Conservation (phyloP, 2,329 filamentous ascomycete genomes). For the Metarhizium rileyi region DNA sequence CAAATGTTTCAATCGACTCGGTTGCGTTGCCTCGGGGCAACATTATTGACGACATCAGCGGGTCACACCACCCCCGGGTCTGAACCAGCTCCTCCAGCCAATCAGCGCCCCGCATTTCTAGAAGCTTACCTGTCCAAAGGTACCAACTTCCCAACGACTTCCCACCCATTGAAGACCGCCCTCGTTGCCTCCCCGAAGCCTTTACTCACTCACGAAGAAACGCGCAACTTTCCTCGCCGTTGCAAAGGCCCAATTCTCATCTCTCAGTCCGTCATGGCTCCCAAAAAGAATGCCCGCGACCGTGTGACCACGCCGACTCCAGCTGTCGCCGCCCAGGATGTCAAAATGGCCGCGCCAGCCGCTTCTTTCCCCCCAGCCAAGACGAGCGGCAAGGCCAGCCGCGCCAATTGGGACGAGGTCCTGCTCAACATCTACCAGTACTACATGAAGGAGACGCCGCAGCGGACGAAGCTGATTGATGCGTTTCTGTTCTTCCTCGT, state of each 20-base stretch:
- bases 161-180: slow-evolving; percentile 2
- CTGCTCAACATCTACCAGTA: slow-evolving; percentile 61
- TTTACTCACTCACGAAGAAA: not conserved
- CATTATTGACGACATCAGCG: slow-evolving; percentile 6
- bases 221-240: slow-evolving; percentile 5
- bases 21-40: not conserved
- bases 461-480: slow-evolving; percentile 87
- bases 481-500: slow-evolving; percentile 83
- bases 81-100: slow-evolving; percentile 15
- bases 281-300: slow-evolving; percentile 35
- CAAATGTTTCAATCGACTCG: not conserved
- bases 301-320: slow-evolving; percentile 10
- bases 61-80: not conserved
- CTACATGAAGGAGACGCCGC: slow-evolving; percentile 73
- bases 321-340: not conserved
- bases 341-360: not conserved
- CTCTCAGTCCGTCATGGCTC: slow-evolving; percentile 31
- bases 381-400: slow-evolving; percentile 15
- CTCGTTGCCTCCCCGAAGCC: not conserved
- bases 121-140: slow-evolving; percentile 28
- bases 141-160: not conserved
- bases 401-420: slow-evolving; percentile 46
- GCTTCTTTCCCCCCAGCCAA: not conserved
- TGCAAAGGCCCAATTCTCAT: slow-evolving; percentile 2
- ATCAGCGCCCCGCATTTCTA: slow-evolving; percentile 19